Base-by-base conservation (phyloP, 331 rosid species). In the Pyracantha coccinea region DNA sequence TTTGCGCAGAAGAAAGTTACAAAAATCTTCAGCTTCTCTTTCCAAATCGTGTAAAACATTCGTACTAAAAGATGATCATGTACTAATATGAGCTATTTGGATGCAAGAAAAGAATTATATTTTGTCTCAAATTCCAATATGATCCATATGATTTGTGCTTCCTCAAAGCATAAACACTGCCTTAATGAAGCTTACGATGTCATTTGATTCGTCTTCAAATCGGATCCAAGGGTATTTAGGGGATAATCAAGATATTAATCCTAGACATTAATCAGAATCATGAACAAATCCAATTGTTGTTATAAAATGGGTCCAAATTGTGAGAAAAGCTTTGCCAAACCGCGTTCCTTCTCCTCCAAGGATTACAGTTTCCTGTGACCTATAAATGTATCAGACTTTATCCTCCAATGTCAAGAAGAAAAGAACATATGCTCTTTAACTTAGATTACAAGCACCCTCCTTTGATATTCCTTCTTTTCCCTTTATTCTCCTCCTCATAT, bases 391-490 rank as follows among this genome's bases (percentile, higher is more conserved):
- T 10, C 20, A 50, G 62, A 57, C 62, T 57, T 57, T 57, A 57
- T 57, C 27, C 62, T 20, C 27, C 28, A 57, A 4, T 10, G 62
- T 57, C 28, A 32, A 52, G 59, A 73, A 73, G 77, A 60, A 73
- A 73, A 25, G 69, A 59, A 73, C 28, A 73, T 60, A 27, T 41
- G 12, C 77, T 41, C 59, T 35, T 73, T 73, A 41, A 73, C 69
- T 41, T 73, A 4, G 44, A 41, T 60, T 3, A n/a, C 58, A 73
- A 73, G 69, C 6, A 41, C n/a, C 17, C 23, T 59, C 5, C 44
- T 35, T 35, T 23, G 6, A 59, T 73, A 73, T 21, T 73, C 69
- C 32, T 24, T 8, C 28, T 2, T 38, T 21, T 23, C 9, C 32
- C 50, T 60, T 35, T 35, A 35, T 35, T 25, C 72, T 21, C 58